Evolutionary conservation across 2,329 filamentous ascomycete genomes (phyloP).

Genomic region (Phialophora expanda): DNA sequence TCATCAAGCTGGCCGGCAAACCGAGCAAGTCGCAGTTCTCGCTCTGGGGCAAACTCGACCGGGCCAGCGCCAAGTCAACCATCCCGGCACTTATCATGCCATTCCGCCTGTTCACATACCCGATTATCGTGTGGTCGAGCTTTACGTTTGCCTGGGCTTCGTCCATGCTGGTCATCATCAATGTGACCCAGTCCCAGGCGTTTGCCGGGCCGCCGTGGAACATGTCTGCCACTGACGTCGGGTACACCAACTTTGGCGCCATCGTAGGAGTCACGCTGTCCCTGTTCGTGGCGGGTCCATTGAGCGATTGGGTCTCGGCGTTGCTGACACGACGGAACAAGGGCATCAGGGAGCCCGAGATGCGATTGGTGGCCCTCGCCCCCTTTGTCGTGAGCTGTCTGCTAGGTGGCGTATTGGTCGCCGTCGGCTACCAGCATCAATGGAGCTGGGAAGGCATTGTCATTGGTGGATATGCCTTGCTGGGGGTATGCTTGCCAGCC

Average conservation of each 20-base stretch:
- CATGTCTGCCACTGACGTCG: conserved; percentile 53
- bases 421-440: conserved; percentile 54
- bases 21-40: conserved; percentile 46
- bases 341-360: conserved; percentile 64
- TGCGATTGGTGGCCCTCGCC: conserved; percentile 62
- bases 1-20: conserved; percentile 30
- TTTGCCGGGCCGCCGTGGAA: conserved; percentile 54
- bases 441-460: conserved; percentile 57
- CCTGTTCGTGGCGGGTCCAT: conserved; percentile 57
- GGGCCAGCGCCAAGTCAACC: conserved; percentile 1
- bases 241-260: conserved; percentile 58
- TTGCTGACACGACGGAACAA: conserved; percentile 59
- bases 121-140: conserved; percentile 50
- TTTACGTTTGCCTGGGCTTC: conserved; percentile 45
- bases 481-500: conserved; percentile 49
- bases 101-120: conserved; percentile 53
- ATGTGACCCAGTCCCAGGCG: conserved; percentile 57
- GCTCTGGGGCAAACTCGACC: conserved; percentile 22
- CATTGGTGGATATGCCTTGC: conserved; percentile 56
- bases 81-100: conserved; percentile 40
- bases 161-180: conserved; percentile 56
- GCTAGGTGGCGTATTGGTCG: conserved; percentile 55
- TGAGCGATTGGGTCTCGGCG: conserved; percentile 60
- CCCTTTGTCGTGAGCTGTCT: conserved; percentile 59
- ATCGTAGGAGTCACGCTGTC: conserved; percentile 52